phyloP scores from a whole-genome alignment of 78 protist genomes.

The Dictyostelium purpureum region DNA sequence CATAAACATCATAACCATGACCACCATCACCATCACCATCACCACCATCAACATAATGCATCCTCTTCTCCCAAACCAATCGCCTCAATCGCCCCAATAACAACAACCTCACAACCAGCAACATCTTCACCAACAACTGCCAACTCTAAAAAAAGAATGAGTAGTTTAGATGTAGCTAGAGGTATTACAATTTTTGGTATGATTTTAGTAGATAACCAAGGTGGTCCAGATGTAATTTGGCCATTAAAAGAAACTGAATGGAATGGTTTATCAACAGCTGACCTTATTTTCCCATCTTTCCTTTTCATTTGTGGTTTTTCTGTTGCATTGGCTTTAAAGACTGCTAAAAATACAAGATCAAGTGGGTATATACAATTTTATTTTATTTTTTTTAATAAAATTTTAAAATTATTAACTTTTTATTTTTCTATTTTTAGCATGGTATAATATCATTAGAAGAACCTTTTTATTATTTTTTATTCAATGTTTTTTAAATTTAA shows the following conservation, averaged over 20 bases:
- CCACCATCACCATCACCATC: not conserved
- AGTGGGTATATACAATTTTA: not conserved
- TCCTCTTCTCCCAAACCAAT: not conserved
- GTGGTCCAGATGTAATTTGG: slow-evolving; percentile 64
- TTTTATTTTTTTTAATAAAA: not conserved
- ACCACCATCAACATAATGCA: not conserved
- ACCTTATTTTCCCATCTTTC: slow-evolving; percentile 65
- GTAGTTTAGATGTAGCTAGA: slow-evolving; percentile 56
- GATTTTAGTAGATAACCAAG: slow-evolving; percentile 74
- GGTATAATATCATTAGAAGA: slow-evolving; percentile 66
- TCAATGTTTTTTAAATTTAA: slow-evolving; percentile 54
- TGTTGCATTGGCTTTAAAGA: slow-evolving; percentile 52
- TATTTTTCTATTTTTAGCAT: no score
- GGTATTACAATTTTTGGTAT: slow-evolving; percentile 70
- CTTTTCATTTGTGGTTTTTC: slow-evolving; percentile 69
- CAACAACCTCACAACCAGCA: not conserved
- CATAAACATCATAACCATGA: not conserved
- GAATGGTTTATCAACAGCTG: slow-evolving; percentile 66
- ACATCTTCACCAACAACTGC: not conserved
- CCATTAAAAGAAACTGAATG: slow-evolving; percentile 48
- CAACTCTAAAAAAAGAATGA: slow-evolving; percentile 32
- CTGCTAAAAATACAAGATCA: slow-evolving; percentile 28
- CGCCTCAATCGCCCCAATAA: not conserved
- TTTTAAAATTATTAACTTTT: not conserved
- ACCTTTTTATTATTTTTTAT: slow-evolving; percentile 61